phyloP scores from a whole-genome alignment of 768 basidiomycete species.

The Mycena vulgaris region DNA sequence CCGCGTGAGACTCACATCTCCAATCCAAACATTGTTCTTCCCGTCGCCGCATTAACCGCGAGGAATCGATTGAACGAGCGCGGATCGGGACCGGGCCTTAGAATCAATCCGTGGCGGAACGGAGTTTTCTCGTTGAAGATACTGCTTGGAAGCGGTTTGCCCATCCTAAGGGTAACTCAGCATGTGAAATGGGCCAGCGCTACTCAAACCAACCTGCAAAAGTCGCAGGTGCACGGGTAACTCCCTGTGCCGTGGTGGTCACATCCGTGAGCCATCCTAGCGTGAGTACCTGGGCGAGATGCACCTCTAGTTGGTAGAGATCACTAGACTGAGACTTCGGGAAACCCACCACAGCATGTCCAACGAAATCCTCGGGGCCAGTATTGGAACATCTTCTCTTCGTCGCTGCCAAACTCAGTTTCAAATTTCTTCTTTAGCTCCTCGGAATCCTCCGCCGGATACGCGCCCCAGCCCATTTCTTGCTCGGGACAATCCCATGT shows the following conservation, averaged over 20 bases:
- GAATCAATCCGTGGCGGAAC: conserved; percentile 48
- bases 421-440: conserved; percentile 49
- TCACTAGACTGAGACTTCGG: not conserved
- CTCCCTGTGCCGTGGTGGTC: conserved; percentile 58
- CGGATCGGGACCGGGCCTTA: conserved; percentile 52
- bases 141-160: conserved; percentile 48
- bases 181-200: not conserved
- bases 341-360: conserved; percentile 52
- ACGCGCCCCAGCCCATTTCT: conserved; percentile 50
- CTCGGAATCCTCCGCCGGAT: conserved; percentile 45
- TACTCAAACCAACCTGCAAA: conserved; percentile 48
- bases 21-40: conserved; percentile 44
- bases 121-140: conserved; percentile 49
- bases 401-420: conserved; percentile 45
- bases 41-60: conserved; percentile 40
- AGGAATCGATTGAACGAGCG: conserved; percentile 46
- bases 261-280: conserved; percentile 52
- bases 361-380: conserved; percentile 53
- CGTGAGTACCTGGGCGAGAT: conserved; percentile 43
- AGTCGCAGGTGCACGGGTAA: conserved; percentile 55
- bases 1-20: conserved; percentile 38
- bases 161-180: conserved; percentile 45
- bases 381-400: conserved; percentile 47
- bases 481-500: conserved; percentile 50
- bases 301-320: not conserved